phyloP scores from a whole-genome alignment of 257 asterid species.

The Cinchona pubescens region DNA sequence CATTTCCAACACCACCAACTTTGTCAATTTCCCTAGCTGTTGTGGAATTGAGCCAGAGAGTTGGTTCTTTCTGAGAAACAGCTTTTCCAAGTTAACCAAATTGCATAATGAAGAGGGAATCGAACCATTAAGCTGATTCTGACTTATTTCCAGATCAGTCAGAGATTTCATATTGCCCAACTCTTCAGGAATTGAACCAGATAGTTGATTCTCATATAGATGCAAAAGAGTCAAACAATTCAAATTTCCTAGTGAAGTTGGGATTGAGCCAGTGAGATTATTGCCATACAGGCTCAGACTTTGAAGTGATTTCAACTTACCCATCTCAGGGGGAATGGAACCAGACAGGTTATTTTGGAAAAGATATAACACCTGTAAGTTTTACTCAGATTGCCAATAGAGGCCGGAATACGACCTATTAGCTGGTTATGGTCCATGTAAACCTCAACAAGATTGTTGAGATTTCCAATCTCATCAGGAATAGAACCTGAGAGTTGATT shows the following conservation, averaged over 20 bases:
- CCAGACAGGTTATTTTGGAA: background rate
- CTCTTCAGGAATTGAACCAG: slow-evolving; percentile 22
- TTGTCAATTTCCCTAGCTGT: slow-evolving; percentile 14
- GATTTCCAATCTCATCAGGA: slow-evolving; percentile 6
- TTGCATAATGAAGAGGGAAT: slow-evolving; percentile 20
- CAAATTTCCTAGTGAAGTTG: background rate
- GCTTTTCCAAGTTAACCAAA: background rate
- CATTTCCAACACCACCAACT: slow-evolving; percentile 10
- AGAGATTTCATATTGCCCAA: slow-evolving; percentile 21
- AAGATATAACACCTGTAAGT: background rate
- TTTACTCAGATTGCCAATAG: background rate
- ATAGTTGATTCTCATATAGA: slow-evolving; percentile 5
- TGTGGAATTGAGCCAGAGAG: slow-evolving; percentile 26
- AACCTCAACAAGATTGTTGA: background rate
- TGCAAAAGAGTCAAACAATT: background rate
- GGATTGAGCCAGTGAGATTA: slow-evolving; percentile 1
- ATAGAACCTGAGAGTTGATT: slow-evolving; percentile 16
- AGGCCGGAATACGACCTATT: background rate
- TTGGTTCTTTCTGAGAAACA: slow-evolving; percentile 5
- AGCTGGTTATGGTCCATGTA: background rate
- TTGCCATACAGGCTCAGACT: background rate
- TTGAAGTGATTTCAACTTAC: background rate
- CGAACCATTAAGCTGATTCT: slow-evolving; percentile 15
- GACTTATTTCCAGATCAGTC: background rate
- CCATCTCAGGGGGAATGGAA: slow-evolving; percentile 12